These are phyloP conservation scores for Gomphus bonarii DNA, from an alignment of 1,284 basidiomycete genomes.

Conservation along the genomic window DNA sequence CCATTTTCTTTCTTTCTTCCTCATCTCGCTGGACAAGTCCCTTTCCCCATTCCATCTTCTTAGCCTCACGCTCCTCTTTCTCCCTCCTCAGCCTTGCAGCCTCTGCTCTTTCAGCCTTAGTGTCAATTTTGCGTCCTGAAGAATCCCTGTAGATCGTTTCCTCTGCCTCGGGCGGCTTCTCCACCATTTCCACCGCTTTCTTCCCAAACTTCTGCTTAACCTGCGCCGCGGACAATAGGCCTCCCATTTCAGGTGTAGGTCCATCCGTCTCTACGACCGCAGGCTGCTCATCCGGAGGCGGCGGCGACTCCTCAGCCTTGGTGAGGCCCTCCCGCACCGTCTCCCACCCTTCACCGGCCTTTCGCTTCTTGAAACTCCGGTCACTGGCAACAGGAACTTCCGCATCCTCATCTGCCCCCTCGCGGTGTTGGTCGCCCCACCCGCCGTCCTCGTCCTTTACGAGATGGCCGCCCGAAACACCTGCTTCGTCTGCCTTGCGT, in stretches of 20 bases:
- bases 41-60: conserved; percentile 96
- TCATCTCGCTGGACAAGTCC: conserved; percentile 84
- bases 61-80: conserved; percentile 71
- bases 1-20: conserved; percentile 47
- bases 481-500: conserved; percentile 40
- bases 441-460: conserved; percentile 48
- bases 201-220: conserved; percentile 42
- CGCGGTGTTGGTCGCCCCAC: conserved; percentile 41
- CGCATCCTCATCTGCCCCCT: conserved; percentile 36
- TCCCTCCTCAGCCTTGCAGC: conserved; percentile 70
- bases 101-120: conserved; percentile 74
- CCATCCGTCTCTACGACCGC: conserved; percentile 43
- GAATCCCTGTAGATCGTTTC: conserved; percentile 94
- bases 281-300: conserved; percentile 59
- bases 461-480: conserved; percentile 23
- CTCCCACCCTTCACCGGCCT: conserved; percentile 43
- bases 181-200: conserved; percentile 30
- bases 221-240: conserved; percentile 62
- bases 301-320: conserved; percentile 31
- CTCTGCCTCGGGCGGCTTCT: conserved; percentile 55
- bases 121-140: conserved; percentile 81
- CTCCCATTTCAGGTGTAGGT: conserved; percentile 46
- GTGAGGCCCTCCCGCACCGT: conserved; percentile 35
- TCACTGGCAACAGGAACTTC: conserved; percentile 60
- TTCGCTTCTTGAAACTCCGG: conserved; percentile 68